Base-by-base conservation (phyloP, 257 asterid species). In the Forsythia suspensa region DNA sequence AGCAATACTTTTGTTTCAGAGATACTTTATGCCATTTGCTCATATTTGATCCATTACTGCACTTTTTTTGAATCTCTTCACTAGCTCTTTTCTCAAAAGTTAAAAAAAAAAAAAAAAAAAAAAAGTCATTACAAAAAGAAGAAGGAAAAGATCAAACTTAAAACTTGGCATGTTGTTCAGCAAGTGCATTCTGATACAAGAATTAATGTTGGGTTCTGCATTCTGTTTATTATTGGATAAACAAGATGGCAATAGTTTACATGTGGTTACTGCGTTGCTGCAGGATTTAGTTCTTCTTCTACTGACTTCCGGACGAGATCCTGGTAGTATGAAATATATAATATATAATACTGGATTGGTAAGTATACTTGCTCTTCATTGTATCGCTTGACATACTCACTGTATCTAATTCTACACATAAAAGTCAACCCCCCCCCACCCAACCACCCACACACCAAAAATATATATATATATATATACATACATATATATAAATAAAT, bases 281-380 rank as follows among this genome's bases (percentile, higher is more conserved):
- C 87, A 95, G 99, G 98, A 82, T 55, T 72, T 95, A 79, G 78
- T 93, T 76, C 89, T 92, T 86, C 96, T 95, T 61, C 83, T 95
- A 13, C 74, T 92, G 77, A 95, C 97, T 74, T 89, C 97, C 69
- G 94, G 96, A 61, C 80, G 97, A 80, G 99, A 95, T 83, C 99
- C 98, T 12, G 98, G 98, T 67, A n/a, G n/a, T n/a, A n/a, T n/a
- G n/a, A n/a, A n/a, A n/a, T n/a, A n/a, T n/a, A n/a, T n/a, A n/a
- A n/a, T n/a, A n/a, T n/a, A n/a, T n/a, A n/a, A n/a, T n/a, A n/a
- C n/a, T n/a, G 99, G 99, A 84, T 73, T 83, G 91, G 98, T 95
- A 78, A 85, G 97, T 76, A 57, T 12, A 24, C 11, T 48, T 40
- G 8, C 59, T 81, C 73, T 74, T 7, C 77, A 55, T 43, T 46